Evolutionary conservation across 2,329 filamentous ascomycete species (phyloP).

Genomic region (Fusarium decemcellulare): DNA sequence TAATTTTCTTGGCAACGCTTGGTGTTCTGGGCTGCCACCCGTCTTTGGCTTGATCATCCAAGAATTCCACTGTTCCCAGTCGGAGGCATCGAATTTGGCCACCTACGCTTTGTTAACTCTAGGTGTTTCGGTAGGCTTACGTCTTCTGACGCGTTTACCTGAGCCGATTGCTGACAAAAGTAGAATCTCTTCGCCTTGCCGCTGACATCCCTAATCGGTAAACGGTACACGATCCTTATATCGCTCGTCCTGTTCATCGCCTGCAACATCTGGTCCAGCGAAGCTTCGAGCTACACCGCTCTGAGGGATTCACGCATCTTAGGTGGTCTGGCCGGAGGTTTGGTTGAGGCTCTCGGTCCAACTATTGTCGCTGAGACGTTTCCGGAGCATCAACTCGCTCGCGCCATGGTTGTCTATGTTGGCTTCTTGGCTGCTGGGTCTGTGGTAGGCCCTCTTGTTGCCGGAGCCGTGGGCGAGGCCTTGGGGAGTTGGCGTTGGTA

Average conservation of each 20-base stretch:
- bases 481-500: not conserved
- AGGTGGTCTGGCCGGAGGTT: not conserved
- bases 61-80: not conserved
- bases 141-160: not conserved
- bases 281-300: not conserved
- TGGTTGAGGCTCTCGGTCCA: not conserved
- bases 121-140: not conserved
- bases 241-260: not conserved
- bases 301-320: not conserved
- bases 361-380: not conserved
- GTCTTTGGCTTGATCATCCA: not conserved
- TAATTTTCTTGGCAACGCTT: not conserved
- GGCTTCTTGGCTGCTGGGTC: not conserved
- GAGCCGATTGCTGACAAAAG: too few species aligned
- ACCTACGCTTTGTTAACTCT: not conserved
- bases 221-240: conserved; percentile 1
- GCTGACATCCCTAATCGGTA: not conserved
- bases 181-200: not conserved
- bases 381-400: not conserved
- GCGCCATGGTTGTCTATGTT: not conserved
- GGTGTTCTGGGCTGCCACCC: not conserved
- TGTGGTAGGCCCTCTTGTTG: not conserved
- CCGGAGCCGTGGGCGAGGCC: not conserved
- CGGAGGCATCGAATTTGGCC: not conserved
- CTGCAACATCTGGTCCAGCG: not conserved